These are phyloP conservation scores for Camillea tinctor DNA, from an alignment of 2,329 filamentous ascomycete genomes.

Conservation along the genomic window DNA sequence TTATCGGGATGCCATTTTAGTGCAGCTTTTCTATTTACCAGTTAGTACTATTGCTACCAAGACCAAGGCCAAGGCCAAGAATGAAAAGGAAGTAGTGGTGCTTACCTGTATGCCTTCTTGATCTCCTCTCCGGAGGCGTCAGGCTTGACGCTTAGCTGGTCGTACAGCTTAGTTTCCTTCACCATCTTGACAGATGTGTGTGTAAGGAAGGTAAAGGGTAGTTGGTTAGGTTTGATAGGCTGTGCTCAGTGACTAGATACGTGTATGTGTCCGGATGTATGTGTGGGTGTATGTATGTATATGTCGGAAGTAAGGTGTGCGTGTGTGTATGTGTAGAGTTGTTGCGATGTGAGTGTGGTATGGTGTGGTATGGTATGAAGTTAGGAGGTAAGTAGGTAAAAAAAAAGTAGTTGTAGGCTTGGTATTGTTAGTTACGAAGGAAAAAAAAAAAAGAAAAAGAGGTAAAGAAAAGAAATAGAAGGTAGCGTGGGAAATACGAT, in stretches of 20 bases:
- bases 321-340: neutral
- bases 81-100: slow-evolving; percentile 9
- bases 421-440: too few relatives aligned
- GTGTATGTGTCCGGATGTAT: slow-evolving; percentile 3
- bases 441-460: too few relatives aligned
- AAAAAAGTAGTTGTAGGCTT: too few relatives aligned
- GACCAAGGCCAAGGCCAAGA: neutral
- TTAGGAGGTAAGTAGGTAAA: neutral
- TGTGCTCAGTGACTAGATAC: slow-evolving; percentile 4
- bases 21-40: slow-evolving; percentile 68
- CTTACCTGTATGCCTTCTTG: slow-evolving; percentile 90
- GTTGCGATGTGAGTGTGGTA: neutral
- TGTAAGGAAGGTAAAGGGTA: slow-evolving; percentile 5
- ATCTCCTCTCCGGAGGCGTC: slow-evolving; percentile 88
- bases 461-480: neutral
- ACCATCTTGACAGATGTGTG: slow-evolving; percentile 65
- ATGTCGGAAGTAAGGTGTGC: neutral
- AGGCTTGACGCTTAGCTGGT: slow-evolving; percentile 75
- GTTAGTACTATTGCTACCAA: slow-evolving; percentile 35
- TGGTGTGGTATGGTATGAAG: neutral
- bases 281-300: neutral
- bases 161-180: slow-evolving; percentile 93
- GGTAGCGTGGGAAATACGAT: neutral
- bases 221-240: neutral
- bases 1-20: slow-evolving; percentile 96